Base-by-base conservation (phyloP, 2,329 filamentous ascomycete genomes). In the Sporothrix inflata region DNA sequence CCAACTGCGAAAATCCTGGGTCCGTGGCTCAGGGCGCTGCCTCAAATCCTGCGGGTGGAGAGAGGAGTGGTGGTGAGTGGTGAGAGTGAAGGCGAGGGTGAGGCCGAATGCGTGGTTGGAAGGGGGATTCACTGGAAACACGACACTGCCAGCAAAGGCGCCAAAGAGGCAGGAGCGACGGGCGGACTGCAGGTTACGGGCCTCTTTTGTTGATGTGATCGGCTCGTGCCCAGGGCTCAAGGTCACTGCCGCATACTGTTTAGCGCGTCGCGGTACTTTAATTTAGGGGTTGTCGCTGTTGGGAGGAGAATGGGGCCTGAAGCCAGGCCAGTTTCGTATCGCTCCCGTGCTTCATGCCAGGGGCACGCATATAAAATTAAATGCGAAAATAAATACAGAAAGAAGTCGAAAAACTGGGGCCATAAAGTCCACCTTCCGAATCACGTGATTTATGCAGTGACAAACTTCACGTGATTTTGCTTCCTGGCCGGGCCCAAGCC, bases 261-360 rank as follows among this genome's bases (percentile, higher is more conserved):
- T 67, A n/a, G 69, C 69, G 69, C 14, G 63, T 11, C 47, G 55
- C 16, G 53, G 72, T 73, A 73, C 72, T 51, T 71, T 67, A 38
- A 49, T 27, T 67, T 24, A 49, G 49, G 70, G 61, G 47, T 19
- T 60, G 27, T 19, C 12, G 34, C n/a, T 63, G n/a, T 30, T 21
- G 69, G 24, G 60, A 63, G 60, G 47, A 51, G 63, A 53, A 49
- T n/a, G 47, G 60, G 51, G 51, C 16, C 40, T 66, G 61, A 19
- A 27, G 21, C 53, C 55, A 61, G 38, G 9, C 49, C 47, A 55
- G 71, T 69, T 72, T 72, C 71, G 71, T 45, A 42, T n/a, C 8
- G 6, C 27, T 45, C 55, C 27, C 19, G 27, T 53, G 51, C 57
- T 71, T 61, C 68, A 70, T 70, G 55, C 55, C 53, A 63, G 68